These are phyloP conservation scores for Gracilaria gracilis DNA, from an alignment of 23 red algal species.

Conservation along the genomic window DNA sequence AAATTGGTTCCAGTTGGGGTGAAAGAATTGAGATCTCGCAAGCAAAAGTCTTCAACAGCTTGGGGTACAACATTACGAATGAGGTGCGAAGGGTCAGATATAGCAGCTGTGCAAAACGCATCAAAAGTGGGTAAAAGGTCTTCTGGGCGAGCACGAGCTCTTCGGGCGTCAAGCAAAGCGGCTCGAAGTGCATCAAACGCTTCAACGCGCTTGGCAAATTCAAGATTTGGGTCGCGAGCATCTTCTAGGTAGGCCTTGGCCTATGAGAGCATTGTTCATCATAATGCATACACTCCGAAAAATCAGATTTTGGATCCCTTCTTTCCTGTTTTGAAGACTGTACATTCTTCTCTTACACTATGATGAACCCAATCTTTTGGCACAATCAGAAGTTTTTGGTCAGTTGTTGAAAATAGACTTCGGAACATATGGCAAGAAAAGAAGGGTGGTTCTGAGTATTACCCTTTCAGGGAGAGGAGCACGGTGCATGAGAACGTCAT, in stretches of 20 bases:
- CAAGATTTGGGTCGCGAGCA: constrained; percentile 44
- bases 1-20: constrained; percentile 42
- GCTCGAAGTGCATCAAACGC: constrained; percentile 44
- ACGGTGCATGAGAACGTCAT: too few species aligned
- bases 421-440: too few species aligned
- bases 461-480: too few species aligned
- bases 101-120: constrained; percentile 33
- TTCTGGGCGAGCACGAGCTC: constrained; percentile 53
- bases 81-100: constrained; percentile 41
- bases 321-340: too few species aligned
- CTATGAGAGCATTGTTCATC: too few species aligned
- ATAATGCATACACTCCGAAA: too few species aligned
- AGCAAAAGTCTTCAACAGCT: constrained; percentile 53
- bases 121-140: constrained; percentile 37
- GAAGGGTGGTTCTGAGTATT: too few species aligned
- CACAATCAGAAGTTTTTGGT: too few species aligned
- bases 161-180: constrained; percentile 59
- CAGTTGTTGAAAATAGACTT: too few species aligned
- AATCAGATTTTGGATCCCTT: too few species aligned
- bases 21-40: constrained; percentile 57
- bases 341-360: too few species aligned
- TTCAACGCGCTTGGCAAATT: constrained; percentile 44
- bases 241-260: constrained; percentile 60
- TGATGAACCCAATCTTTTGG: too few species aligned
- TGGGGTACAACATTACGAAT: constrained; percentile 58